Evolutionary conservation across 2,329 filamentous ascomycete genomes (phyloP).

Genomic region (Harringtonia aguacate): DNA sequence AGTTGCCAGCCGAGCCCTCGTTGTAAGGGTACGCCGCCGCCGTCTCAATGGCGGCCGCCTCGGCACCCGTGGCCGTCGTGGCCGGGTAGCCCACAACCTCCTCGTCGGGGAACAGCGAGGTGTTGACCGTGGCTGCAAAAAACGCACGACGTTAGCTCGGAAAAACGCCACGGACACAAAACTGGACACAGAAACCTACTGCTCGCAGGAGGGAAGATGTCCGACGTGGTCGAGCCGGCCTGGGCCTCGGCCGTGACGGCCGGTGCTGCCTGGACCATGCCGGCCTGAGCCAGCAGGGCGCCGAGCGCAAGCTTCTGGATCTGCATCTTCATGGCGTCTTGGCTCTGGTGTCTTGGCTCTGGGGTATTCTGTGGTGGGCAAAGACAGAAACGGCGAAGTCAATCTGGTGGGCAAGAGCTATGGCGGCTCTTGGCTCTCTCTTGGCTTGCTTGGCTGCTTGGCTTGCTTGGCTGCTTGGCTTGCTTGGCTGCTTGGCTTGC

Average conservation of each 20-base stretch:
- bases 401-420: no score
- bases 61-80: constrained; percentile 16
- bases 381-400: no score
- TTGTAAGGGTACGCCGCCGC: constrained; percentile 19
- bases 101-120: constrained; percentile 19
- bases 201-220: background rate
- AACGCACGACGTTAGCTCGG: background rate
- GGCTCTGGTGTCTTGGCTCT: no score
- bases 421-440: no score
- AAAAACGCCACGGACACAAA: background rate
- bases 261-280: background rate
- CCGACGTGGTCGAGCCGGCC: background rate
- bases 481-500: no score
- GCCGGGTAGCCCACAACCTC: constrained; percentile 16
- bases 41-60: constrained; percentile 18
- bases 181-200: background rate
- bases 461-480: no score
- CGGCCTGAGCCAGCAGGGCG: background rate
- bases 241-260: background rate
- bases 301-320: background rate
- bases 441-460: no score
- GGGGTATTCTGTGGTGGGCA: no score
- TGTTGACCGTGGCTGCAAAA: constrained; percentile 17
- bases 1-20: constrained; percentile 16
- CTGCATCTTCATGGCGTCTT: background rate